Evolutionary conservation across 2,329 filamentous ascomycete species (phyloP), one percentile per base, ranked within the genome.

Genomic region (Pleomassaria siparia): DNA sequence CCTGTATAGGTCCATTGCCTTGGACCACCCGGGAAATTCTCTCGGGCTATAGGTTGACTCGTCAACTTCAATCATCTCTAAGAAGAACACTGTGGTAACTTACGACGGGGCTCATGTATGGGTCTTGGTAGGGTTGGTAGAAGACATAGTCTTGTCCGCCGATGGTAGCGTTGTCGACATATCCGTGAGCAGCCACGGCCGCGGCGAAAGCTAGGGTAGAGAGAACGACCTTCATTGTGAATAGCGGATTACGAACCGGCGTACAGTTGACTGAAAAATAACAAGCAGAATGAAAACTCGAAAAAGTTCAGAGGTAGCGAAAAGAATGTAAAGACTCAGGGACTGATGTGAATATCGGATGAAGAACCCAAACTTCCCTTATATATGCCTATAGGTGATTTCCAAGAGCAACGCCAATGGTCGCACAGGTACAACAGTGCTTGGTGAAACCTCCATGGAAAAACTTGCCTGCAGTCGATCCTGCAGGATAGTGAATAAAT

Each of bases 1-100:
- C 76, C 46, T 78, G 67, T 18, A 84, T 75, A 0, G 81, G 81
- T 3, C 82, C 81, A 63, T 84, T 83, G 29, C 80, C 80, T 48
- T 79, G 74, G 46, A 84, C 76, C 7, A 73, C 70, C 15, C 81
- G 78, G n/a, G 81, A 81, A 61, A 84, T 77, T n/a, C 80, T 74
- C 35, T 77, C 54, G 13, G 78, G 77, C 26, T 42, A 18, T 24
- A 40, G 8, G 21, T 15, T 13, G 37, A 9, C n/a, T n/a, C n/a
- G 25, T 29, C 2, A 28, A 15, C 16, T 5, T 40, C 9, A 15
- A 21, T 29, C 3, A 13, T 10, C 20, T 10, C 24, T 12, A 7
- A 25, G 16, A 24, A 25, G 22, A 28, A 13, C 16, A n/a, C 4
- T 3, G 40, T 11, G n/a, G 18, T 2, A 4, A 9, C 40, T 42